Evolutionary conservation across 768 basidiomycete genomes (phyloP), one percentile per base, ranked within the genome.

Genomic region (Tubosaeta sp.): DNA sequence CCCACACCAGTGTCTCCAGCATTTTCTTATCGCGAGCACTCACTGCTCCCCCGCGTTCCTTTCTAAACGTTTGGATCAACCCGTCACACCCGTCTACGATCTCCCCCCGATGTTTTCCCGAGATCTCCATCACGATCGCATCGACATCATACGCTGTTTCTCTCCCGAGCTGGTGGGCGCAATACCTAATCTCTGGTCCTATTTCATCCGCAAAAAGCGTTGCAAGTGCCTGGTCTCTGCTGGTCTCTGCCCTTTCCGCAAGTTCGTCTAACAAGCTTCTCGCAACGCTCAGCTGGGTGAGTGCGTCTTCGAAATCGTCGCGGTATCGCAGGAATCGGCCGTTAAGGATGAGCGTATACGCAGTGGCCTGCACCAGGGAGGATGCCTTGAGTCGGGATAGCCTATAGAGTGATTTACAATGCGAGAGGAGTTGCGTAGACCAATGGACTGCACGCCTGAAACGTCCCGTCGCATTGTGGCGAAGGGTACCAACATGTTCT

Each of bases 131-230:
- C 17, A 83, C 86, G 56, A 94, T 86, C 5, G 75, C 80, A 56
- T 89, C 86, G 29, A 93, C 72, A 65, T 93, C 90, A 69, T 94
- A 95, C 4, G 89, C 84, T 60, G 83, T 86, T 39, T 74, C 74
- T 48, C 83, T 75, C 1, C 92, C 90, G 13, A 95, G 75, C 62
- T 92, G 86, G 61, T 97, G 95, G 0, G 95, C 94, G 59, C 88
- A 92, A 70, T 94, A 87, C 42, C 95, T 77, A 49, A 98, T 92
- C 67, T 97, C 85, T 0, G 95, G 93, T 22, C 89, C 85, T 48
- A 95, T 82, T 61, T 89, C 87, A 63, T 98, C 95, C 6, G 86
- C 79, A 63, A 91, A 88, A 29, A 90, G 76, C 9, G 82, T 80
- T 5, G 91, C 88, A 9, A 97, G 78, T 1, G 95, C 95, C 69